Conservation (phyloP, 345 rosid species). For the Gossypium longicalyx region DNA sequence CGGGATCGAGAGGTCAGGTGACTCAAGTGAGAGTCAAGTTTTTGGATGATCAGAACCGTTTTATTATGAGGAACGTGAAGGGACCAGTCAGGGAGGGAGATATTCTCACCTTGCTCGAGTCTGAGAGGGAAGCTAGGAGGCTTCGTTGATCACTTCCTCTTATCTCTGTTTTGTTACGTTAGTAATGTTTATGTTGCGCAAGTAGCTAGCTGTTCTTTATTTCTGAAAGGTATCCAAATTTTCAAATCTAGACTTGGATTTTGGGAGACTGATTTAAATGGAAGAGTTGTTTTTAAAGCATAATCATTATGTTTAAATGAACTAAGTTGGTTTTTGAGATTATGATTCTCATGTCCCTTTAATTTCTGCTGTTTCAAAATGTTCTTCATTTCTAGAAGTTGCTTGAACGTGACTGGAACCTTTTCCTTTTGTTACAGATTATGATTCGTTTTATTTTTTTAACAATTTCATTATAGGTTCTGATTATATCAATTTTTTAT, state of each 20-base stretch:
- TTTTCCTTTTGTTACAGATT: too few species aligned
- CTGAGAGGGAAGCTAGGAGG: conserved; percentile 4
- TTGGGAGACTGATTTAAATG: neutral
- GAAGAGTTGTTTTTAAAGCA: neutral
- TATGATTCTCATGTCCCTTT: neutral
- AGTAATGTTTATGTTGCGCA: neutral
- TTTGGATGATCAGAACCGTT: neutral
- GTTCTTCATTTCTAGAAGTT: too few species aligned
- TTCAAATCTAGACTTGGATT: neutral
- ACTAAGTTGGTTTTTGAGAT: neutral
- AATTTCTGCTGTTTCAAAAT: too few species aligned
- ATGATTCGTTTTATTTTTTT: too few species aligned
- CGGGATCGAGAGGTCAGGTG: neutral
- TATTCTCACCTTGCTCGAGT: neutral
- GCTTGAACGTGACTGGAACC: too few species aligned
- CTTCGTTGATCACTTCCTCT: neutral
- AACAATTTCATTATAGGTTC: too few species aligned
- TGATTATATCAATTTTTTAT: too few species aligned
- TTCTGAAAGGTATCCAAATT: neutral
- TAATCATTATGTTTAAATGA: neutral
- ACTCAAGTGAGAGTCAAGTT: conserved; percentile 5
- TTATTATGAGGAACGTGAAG: neutral
- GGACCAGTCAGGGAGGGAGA: neutral
- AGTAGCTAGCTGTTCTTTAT: neutral
- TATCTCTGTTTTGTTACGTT: neutral